These are phyloP conservation scores for Amphirosellinia nigrospora DNA, from an alignment of 495 filamentous ascomycete species.

Conservation along the genomic window DNA sequence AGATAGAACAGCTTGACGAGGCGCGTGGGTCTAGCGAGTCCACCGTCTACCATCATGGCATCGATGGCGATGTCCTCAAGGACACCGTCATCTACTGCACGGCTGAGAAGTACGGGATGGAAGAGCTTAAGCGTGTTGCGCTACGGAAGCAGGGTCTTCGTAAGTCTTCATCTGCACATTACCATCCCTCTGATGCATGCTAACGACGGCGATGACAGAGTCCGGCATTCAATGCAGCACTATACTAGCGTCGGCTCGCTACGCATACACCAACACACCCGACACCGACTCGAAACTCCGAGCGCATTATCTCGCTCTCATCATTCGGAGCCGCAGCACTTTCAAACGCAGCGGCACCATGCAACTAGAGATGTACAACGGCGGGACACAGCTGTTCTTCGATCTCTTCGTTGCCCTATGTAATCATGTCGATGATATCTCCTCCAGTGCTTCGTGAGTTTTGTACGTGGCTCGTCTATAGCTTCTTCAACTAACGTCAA, in stretches of 20 bases:
- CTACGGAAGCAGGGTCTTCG: slow-evolving; percentile 84
- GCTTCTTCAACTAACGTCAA: slow-evolving; percentile 7
- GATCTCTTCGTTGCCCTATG: slow-evolving; percentile 92
- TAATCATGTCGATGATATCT: slow-evolving; percentile 79
- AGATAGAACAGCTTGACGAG: slow-evolving; percentile 65
- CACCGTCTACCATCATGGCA: slow-evolving; percentile 70
- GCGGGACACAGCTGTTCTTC: slow-evolving; percentile 82
- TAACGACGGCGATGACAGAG: slow-evolving; percentile 49
- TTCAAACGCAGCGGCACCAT: slow-evolving; percentile 97
- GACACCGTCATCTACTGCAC: slow-evolving; percentile 93
- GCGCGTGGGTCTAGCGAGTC: slow-evolving; percentile 57
- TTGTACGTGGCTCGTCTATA: not conserved
- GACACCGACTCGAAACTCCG: slow-evolving; percentile 86
- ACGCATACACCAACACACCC: slow-evolving; percentile 86
- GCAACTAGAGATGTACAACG: slow-evolving; percentile 91
- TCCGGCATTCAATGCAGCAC: slow-evolving; percentile 82
- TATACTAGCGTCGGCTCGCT: slow-evolving; percentile 82
- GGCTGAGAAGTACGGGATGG: slow-evolving; percentile 79
- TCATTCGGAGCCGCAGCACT: slow-evolving; percentile 80
- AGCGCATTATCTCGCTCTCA: slow-evolving; percentile 90
- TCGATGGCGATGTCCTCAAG: slow-evolving; percentile 73
- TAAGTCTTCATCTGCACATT: slow-evolving; percentile 35
- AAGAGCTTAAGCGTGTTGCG: slow-evolving; percentile 80
- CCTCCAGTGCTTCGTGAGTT: slow-evolving; percentile 51
- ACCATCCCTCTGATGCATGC: slow-evolving; percentile 1